Percentiles rank a stretch among this genome's conserved stretches.
These are phyloP conservation scores for Harrya chromipes DNA, from an alignment of 768 basidiomycete genomes.

Conservation along the genomic window DNA sequence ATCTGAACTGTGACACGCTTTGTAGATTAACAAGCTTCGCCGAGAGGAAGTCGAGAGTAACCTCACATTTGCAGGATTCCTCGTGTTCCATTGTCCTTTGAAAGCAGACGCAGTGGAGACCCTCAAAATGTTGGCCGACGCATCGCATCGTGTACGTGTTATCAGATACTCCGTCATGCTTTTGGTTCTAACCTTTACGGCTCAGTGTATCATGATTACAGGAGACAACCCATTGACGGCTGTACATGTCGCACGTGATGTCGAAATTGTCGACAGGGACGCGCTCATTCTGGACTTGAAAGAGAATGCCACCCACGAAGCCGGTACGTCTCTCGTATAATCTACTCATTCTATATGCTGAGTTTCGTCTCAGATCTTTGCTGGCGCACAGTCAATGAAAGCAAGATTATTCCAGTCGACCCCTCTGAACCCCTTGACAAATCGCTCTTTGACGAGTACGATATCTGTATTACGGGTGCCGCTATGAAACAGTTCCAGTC, in stretches of 20 bases:
- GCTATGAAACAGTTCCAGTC: conserved; percentile 86
- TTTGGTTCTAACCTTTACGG: not conserved
- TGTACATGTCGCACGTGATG: conserved; percentile 91
- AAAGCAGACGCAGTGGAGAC: conserved; percentile 90
- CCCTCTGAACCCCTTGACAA: conserved; percentile 74
- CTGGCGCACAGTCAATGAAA: conserved; percentile 95
- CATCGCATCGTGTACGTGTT: conserved; percentile 85
- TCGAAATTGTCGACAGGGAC: conserved; percentile 96
- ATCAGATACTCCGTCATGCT: not conserved
- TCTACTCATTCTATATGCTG: not conserved
- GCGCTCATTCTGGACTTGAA: conserved; percentile 88
- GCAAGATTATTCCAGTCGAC: conserved; percentile 82
- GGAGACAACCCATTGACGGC: conserved; percentile 98
- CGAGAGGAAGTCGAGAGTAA: conserved; percentile 77
- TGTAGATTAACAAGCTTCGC: conserved; percentile 83
- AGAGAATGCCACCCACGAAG: conserved; percentile 70
- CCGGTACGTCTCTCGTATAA: conserved; percentile 43
- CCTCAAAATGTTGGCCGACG: conserved; percentile 92
- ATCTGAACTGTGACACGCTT: not conserved
- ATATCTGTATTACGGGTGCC: conserved; percentile 94
- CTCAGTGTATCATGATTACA: conserved; percentile 97
- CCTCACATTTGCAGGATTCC: conserved; percentile 88
- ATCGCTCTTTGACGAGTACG: conserved; percentile 79
- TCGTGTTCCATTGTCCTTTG: conserved; percentile 98
- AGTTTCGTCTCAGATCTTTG: conserved; percentile 57